Conservation (phyloP, 768 basidiomycete species). For the Termitomyces sp. region DNA sequence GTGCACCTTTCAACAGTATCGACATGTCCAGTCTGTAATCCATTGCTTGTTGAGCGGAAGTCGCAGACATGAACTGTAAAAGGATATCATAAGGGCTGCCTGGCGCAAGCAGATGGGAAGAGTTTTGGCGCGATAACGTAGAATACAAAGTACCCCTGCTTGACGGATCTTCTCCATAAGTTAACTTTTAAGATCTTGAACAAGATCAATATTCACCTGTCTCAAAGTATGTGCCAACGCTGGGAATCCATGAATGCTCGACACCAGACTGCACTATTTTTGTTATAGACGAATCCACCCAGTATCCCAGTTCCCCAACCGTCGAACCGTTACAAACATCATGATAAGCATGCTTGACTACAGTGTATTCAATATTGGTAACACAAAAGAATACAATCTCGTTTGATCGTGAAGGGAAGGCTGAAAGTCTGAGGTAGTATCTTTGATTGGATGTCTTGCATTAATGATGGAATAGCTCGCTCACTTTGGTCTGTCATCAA, state of each 20-base stretch:
- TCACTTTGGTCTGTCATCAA: slow-evolving; percentile 20
- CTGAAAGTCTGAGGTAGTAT: neutral
- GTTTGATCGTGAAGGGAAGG: slow-evolving; percentile 25
- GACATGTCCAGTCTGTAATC: slow-evolving; percentile 64
- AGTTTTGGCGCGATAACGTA: slow-evolving; percentile 14
- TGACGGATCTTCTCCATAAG: neutral
- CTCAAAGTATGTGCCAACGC: slow-evolving; percentile 41
- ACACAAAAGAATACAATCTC: slow-evolving; percentile 72
- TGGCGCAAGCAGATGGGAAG: slow-evolving; percentile 24
- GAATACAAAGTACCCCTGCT: slow-evolving; percentile 21
- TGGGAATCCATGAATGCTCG: slow-evolving; percentile 60
- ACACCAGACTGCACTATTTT: slow-evolving; percentile 77
- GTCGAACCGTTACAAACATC: slow-evolving; percentile 53
- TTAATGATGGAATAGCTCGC: neutral
- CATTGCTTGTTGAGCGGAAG: slow-evolving; percentile 49
- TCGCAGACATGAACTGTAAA: slow-evolving; percentile 53
- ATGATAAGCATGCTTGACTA: slow-evolving; percentile 30
- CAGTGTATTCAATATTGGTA: slow-evolving; percentile 68
- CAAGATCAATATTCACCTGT: slow-evolving; percentile 32
- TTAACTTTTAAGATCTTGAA: neutral
- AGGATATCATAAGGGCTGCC: slow-evolving; percentile 42
- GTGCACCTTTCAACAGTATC: slow-evolving; percentile 71
- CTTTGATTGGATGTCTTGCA: neutral
- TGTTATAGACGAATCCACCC: slow-evolving; percentile 71
- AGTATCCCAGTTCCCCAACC: slow-evolving; percentile 76